phyloP scores from a whole-genome alignment of 768 basidiomycete species.

The Phanerochaete sordida region DNA sequence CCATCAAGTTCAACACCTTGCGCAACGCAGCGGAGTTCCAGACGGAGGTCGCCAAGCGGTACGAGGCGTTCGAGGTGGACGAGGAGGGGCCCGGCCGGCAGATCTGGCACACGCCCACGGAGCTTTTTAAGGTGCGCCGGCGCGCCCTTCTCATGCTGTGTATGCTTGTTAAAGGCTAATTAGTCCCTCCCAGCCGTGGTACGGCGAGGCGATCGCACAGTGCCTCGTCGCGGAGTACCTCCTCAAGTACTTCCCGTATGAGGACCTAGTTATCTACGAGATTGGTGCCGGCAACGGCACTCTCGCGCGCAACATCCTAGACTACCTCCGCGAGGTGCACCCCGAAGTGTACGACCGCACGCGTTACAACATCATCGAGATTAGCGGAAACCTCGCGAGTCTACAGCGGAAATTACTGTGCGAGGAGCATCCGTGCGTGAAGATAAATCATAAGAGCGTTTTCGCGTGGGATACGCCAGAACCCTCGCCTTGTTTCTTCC shows the following conservation, averaged over 20 bases:
- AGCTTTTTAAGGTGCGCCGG: slow-evolving; percentile 84
- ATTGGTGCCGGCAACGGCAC: slow-evolving; percentile 98
- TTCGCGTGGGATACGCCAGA: slow-evolving; percentile 81
- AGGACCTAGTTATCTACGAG: slow-evolving; percentile 95
- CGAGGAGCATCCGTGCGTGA: slow-evolving; percentile 61
- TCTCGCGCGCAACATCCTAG: slow-evolving; percentile 83
- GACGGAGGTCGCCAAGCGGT: slow-evolving; percentile 72
- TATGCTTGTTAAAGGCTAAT: slow-evolving; percentile 9
- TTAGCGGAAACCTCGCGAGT: slow-evolving; percentile 73
- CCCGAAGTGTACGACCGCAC: slow-evolving; percentile 94
- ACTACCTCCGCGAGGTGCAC: slow-evolving; percentile 70
- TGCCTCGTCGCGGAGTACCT: slow-evolving; percentile 91
- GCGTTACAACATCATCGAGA: slow-evolving; percentile 92
- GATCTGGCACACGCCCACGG: slow-evolving; percentile 98
- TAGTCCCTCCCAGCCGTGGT: slow-evolving; percentile 69
- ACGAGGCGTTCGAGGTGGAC: slow-evolving; percentile 65
- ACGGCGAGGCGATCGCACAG: slow-evolving; percentile 85
- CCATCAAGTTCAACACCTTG: slow-evolving; percentile 67
- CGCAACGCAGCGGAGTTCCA: slow-evolving; percentile 76
- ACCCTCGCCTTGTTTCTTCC: slow-evolving; percentile 83
- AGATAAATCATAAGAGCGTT: slow-evolving; percentile 71
- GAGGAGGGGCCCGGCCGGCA: slow-evolving; percentile 77
- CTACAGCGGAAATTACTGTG: slow-evolving; percentile 68
- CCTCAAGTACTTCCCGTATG: slow-evolving; percentile 92
- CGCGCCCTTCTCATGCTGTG: neutral